Conservation (phyloP, 129 eudicot species). For the Apium graveolens region DNA sequence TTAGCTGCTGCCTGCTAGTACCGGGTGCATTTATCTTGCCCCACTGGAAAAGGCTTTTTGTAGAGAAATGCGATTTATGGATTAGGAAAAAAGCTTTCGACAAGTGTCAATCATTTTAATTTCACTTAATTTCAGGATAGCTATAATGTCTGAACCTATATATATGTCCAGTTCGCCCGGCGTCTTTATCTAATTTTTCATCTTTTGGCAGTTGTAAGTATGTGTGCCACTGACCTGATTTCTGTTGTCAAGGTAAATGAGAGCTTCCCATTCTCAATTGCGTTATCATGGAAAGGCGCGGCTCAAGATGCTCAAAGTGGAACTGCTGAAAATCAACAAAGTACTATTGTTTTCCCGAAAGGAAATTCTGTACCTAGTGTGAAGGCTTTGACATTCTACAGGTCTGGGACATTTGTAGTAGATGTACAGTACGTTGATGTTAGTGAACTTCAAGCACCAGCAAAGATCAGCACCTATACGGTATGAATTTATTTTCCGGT, state of each 20-base stretch:
- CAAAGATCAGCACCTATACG: slow-evolving; percentile 80
- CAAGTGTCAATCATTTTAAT: background rate
- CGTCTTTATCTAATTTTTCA: background rate
- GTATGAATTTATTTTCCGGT: slow-evolving; percentile 26
- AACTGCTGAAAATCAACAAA: slow-evolving; percentile 48
- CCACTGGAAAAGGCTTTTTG: background rate
- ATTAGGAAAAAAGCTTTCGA: background rate
- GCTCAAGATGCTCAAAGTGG: slow-evolving; percentile 53
- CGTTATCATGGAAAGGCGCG: slow-evolving; percentile 74
- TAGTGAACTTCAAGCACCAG: slow-evolving; percentile 64
- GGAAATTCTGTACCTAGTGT: slow-evolving; percentile 75
- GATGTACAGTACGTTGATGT: slow-evolving; percentile 83
- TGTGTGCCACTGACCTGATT: background rate
- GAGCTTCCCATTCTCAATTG: slow-evolving; percentile 68
- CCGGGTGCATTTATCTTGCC: background rate
- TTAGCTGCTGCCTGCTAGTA: background rate
- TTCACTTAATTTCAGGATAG: background rate
- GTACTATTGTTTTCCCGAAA: slow-evolving; percentile 68
- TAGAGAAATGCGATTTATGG: background rate
- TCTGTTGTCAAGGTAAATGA: slow-evolving; percentile 64
- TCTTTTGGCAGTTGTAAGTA: background rate
- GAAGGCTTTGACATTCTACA: slow-evolving; percentile 69
- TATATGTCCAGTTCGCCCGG: background rate
- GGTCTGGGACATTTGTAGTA: slow-evolving; percentile 67
- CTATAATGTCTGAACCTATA: background rate